These are phyloP conservation scores for Seminavis robusta DNA, from an alignment of 108 stramenopile species.

Conservation along the genomic window DNA sequence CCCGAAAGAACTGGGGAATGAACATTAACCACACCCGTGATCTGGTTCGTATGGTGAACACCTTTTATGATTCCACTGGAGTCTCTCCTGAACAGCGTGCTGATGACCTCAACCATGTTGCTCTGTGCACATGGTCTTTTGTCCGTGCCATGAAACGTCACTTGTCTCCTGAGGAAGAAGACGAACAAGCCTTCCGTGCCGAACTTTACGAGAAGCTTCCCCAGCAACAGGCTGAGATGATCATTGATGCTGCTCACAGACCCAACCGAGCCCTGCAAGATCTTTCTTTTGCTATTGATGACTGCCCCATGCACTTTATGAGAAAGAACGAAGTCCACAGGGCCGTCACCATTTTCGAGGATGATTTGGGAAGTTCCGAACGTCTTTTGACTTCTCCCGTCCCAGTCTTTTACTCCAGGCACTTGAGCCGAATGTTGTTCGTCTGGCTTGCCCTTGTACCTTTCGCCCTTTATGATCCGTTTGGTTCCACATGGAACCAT, in stretches of 20 bases:
- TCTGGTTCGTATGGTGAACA: conserved; percentile 60
- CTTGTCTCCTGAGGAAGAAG: conserved; percentile 59
- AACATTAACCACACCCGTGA: conserved; percentile 52
- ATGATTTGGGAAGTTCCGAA: conserved; percentile 35
- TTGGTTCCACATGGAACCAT: conserved; percentile 54
- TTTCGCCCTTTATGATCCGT: conserved; percentile 45
- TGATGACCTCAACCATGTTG: conserved; percentile 43
- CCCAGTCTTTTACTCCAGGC: conserved; percentile 61
- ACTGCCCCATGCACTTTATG: conserved; percentile 67
- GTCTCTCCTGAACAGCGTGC: conserved; percentile 31
- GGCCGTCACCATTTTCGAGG: conserved; percentile 47
- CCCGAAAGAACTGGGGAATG: conserved; percentile 53
- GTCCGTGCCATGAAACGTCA: conserved; percentile 65
- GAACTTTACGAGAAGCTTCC: conserved; percentile 26
- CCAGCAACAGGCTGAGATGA: conserved; percentile 16
- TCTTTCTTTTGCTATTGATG: conserved; percentile 44
- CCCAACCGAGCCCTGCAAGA: conserved; percentile 59
- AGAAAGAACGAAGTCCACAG: conserved; percentile 54
- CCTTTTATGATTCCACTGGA: conserved; percentile 39
- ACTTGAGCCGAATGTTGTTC: conserved; percentile 59
- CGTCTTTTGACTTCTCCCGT: conserved; percentile 62
- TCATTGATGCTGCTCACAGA: conserved; percentile 53
- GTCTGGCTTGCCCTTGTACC: conserved; percentile 55
- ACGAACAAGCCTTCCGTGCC: conserved; percentile 45
- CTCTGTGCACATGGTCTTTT: conserved; percentile 70